Base-by-base conservation (phyloP, 768 basidiomycete species). In the Boletus subparvulus region DNA sequence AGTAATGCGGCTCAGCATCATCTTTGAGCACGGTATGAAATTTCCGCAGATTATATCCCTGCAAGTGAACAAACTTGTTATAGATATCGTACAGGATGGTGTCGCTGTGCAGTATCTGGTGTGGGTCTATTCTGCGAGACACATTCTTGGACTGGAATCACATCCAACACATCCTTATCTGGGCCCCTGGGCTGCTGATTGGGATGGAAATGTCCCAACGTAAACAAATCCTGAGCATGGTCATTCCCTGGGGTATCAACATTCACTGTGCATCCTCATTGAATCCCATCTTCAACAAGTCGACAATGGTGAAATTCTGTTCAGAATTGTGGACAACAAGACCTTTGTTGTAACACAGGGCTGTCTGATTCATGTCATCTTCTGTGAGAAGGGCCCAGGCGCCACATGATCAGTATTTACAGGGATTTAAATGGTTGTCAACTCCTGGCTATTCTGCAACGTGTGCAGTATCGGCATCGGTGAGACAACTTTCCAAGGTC, bases 61-160 rank as follows among this genome's bases (percentile, higher is more conserved):
- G 0, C 97, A 99, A 80, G 95, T 96, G 49, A 99, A 98, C 78
- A 98, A 98, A 74, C 96, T 95, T 16, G 95, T 97, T 65, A 99
- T 99, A 96, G 97, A 94, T 58, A 98, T 99, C 65, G 95, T 99
- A 33, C 97, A 99, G 72, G 97, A 99, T 69, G 98, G 21, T 21
- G 21, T 21, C 97, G 1, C 86, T 99, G 1, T 97, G 94, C 67
- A 97, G 97, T 67, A 87, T 98, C 52, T 21, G 21, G 21, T 88
- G 97, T 54, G 98, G 98, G 74, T 93, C 98, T 70, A 98, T 96
- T 0, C 78, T 98, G 7, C 92, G 95, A 26, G 97, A 98, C 69
- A 85, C 86, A n/a, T 98, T 98, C 77, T 76, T 97, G 69, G 97
- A 98, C 63, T 97, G 94, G 94, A 87, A 85, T 54, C 86, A 88